Evolutionary conservation across 2,329 filamentous ascomycete species (phyloP).

Genomic region (Alternaria solani): DNA sequence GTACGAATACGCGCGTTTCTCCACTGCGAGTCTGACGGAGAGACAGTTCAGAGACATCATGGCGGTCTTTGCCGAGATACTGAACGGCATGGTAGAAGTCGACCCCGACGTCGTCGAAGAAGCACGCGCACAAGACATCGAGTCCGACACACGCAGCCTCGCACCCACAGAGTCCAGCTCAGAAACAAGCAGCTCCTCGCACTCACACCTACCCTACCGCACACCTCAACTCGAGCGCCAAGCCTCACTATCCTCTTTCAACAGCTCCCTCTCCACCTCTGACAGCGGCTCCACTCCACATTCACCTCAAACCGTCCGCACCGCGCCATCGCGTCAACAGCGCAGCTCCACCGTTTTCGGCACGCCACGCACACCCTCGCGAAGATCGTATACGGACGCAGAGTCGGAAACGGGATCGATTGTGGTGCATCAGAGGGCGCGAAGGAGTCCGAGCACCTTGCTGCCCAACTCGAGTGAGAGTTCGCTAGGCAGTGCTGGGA

Average conservation of each 20-base stretch:
- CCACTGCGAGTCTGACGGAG: conserved; percentile 72
- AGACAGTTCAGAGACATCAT: conserved; percentile 79
- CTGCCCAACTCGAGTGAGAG: conserved; percentile 43
- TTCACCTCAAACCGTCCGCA: conserved; percentile 42
- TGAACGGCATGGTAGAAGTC: conserved; percentile 76
- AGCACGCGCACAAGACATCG: conserved; percentile 38
- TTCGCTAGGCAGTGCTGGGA: conserved; percentile 33
- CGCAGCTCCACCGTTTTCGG: conserved; percentile 32
- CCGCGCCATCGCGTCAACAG: conserved; percentile 38
- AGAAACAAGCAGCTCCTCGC: conserved; percentile 28
- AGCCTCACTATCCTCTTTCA: conserved; percentile 30
- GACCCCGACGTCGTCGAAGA: conserved; percentile 63
- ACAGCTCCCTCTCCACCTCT: conserved; percentile 19
- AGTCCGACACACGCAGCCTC: conserved; percentile 45
- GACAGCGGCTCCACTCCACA: conserved; percentile 23
- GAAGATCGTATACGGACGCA: conserved; percentile 28
- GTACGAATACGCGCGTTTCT: conserved; percentile 90
- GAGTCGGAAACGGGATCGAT: conserved; percentile 40
- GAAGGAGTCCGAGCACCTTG: conserved; percentile 41
- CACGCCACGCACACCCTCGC: conserved; percentile 36
- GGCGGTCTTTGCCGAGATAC: conserved; percentile 81
- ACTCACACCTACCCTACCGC: conserved; percentile 37
- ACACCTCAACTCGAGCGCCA: conserved; percentile 37
- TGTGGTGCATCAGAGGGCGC: conserved; percentile 21
- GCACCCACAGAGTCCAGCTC: conserved; percentile 40